These are phyloP conservation scores for Exobasidium cylindrosporum DNA, from an alignment of 1,284 basidiomycete genomes.

Conservation along the genomic window DNA sequence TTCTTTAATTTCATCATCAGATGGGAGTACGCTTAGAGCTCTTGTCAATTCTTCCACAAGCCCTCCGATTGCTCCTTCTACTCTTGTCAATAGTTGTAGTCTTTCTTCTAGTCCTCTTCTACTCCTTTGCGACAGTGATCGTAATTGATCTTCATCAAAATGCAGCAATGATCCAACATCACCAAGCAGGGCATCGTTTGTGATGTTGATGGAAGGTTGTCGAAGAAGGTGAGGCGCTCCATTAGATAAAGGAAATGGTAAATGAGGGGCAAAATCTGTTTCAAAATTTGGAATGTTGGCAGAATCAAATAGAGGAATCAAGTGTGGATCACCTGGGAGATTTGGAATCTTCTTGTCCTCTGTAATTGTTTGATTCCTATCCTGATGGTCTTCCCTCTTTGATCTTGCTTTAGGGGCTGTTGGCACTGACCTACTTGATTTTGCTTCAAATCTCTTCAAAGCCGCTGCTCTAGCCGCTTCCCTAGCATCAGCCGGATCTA, in stretches of 20 bases:
- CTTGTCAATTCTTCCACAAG: slow-evolving; percentile 74
- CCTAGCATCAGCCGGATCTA: slow-evolving; percentile 17
- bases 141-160: slow-evolving; percentile 58
- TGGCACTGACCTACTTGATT: neutral
- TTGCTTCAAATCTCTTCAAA: slow-evolving; percentile 4
- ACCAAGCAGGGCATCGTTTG: slow-evolving; percentile 10
- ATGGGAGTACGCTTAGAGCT: slow-evolving; percentile 64
- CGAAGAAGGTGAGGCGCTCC: neutral
- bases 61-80: slow-evolving; percentile 67
- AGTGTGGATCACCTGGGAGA: slow-evolving; percentile 21
- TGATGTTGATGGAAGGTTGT: neutral
- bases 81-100: slow-evolving; percentile 69
- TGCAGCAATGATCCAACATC: slow-evolving; percentile 8
- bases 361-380: neutral
- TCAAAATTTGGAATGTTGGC: slow-evolving; percentile 34
- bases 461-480: slow-evolving; percentile 23
- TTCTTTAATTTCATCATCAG: slow-evolving; percentile 24
- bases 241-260: slow-evolving; percentile 27
- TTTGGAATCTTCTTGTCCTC: slow-evolving; percentile 21
- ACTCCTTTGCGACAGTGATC: slow-evolving; percentile 54
- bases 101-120: slow-evolving; percentile 78
- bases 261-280: slow-evolving; percentile 28
- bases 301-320: slow-evolving; percentile 43
- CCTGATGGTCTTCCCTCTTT: neutral
- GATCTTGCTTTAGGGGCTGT: neutral